Evolutionary conservation across 306 rosid species (phyloP), one percentile per base, ranked within the genome.

Genomic region (Trifolium subterraneum): DNA sequence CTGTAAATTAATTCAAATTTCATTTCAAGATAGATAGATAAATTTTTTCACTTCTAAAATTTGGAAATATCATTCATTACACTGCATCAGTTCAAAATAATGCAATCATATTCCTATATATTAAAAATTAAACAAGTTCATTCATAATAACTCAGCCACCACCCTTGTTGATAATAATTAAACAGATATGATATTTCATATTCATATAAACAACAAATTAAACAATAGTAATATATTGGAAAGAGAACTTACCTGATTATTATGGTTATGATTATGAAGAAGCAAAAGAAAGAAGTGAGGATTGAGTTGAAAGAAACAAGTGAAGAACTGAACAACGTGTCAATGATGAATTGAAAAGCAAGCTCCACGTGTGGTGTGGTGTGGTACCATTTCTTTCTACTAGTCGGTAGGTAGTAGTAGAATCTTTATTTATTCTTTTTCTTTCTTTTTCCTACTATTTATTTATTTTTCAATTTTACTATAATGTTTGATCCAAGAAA

Each of bases 341-440:
- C 82, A 72, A 22, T n/a, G 27, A 10, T 31, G 42, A 23, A 72
- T 19, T 15, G 35, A 54, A 41, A 73, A 48, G 71, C 38, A 67
- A 73, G 35, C 36, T 8, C 63, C 83, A 80, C 83, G 84, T 80
- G 78, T 36, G 33, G 15, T 12, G 19, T 7, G 15, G 5, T 8
- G 15, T 48, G 33, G 0, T 11, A 11, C 10, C 6, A 38, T 27
- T 56, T 11, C 33, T 44, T 64, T 23, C 5, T 29, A 15, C 5
- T 7, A 4, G 5, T 59, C 22, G 70, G 50, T 18, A 19, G 31
- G n/a, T 33, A 10, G 39, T 29, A 35, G 39, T 35, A 35, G 39
- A 6, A 35, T 22, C 22, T 33, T n/a, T 20, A 3, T 3, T 20
- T 10, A 10, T 16, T 20, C 15, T 9, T 7, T 36, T 58, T 12